Percentiles rank a stretch among this genome's conserved stretches.
Conservation (phyloP, 2,329 filamentous ascomycete genomes). For the Zalaria sp. region DNA sequence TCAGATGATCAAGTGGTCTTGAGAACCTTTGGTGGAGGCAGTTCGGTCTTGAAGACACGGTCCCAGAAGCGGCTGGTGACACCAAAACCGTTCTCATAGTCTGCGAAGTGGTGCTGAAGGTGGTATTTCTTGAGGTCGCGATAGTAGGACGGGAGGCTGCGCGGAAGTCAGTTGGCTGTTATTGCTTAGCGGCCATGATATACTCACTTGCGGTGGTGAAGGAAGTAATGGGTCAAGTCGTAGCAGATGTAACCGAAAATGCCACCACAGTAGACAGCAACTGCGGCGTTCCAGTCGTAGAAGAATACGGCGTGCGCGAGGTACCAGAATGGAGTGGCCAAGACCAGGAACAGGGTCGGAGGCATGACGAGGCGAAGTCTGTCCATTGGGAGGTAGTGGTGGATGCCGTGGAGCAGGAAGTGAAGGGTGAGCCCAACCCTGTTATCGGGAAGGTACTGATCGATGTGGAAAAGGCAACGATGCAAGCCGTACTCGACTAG, state of each 20-base stretch:
- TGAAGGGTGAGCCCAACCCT: constrained; percentile 73
- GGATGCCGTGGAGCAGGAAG: constrained; percentile 90
- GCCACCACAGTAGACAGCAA: constrained; percentile 71
- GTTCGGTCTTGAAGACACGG: constrained; percentile 74
- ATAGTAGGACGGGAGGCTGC: constrained; percentile 71
- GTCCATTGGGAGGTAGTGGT: constrained; percentile 99
- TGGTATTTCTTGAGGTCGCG: constrained; percentile 94
- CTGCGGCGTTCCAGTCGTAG: constrained; percentile 72
- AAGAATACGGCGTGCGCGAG: constrained; percentile 70
- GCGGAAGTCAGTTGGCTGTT: not conserved
- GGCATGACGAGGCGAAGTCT: constrained; percentile 96
- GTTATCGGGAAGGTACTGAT: constrained; percentile 87
- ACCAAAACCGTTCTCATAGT: constrained; percentile 94
- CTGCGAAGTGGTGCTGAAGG: constrained; percentile 90
- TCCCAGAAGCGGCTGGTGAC: constrained; percentile 98
- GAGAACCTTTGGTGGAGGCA: constrained; percentile 41
- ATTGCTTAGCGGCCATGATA: not conserved
- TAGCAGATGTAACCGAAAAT: constrained; percentile 95
- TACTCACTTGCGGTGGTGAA: constrained; percentile 76
- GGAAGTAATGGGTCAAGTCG: constrained; percentile 95
- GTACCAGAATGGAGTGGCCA: constrained; percentile 86
- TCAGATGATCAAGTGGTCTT: constrained; percentile 22
- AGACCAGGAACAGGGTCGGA: constrained; percentile 67
- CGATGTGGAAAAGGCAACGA: constrained; percentile 84
- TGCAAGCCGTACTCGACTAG: constrained; percentile 82